A percentile compares a stretch with the other conserved stretches of the same genome.
Conservation (phyloP, 345 rosid species). For the Pistacia integerrima region DNA sequence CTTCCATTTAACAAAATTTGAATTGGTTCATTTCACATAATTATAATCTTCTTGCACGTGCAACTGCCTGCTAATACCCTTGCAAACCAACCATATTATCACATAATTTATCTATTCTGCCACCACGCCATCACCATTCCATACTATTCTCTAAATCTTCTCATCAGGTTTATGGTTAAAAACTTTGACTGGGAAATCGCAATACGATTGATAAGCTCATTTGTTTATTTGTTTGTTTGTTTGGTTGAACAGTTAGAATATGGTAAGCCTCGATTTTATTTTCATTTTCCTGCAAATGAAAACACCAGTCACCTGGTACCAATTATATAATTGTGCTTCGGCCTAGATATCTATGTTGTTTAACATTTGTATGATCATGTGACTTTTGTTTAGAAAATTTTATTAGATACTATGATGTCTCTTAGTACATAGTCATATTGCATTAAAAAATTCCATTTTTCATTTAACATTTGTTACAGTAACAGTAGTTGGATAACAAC, state of each 20-base stretch:
- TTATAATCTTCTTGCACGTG: conserved; percentile 23
- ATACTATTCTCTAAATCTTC: background rate
- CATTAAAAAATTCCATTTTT: background rate
- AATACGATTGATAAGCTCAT: too few relatives aligned
- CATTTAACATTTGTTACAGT: too few relatives aligned
- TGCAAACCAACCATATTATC: background rate
- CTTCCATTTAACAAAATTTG: background rate
- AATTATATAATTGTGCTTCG: too few relatives aligned
- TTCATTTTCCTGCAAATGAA: background rate
- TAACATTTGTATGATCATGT: background rate
- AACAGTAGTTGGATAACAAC: background rate
- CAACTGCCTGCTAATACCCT: conserved; percentile 27
- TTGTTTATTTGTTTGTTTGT: too few relatives aligned
- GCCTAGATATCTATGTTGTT: background rate
- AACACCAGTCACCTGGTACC: too few relatives aligned
- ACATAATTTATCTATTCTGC: background rate
- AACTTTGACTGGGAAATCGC: background rate
- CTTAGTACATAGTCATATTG: background rate
- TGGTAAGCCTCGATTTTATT: background rate
- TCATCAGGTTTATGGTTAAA: background rate
- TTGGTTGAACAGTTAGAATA: background rate
- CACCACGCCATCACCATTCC: background rate
- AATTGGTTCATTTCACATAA: background rate
- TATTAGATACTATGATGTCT: background rate
- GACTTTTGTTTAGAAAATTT: background rate